A percentile compares a stretch with the other conserved stretches of the same genome.
These are phyloP conservation scores for Dalechampia spathulata DNA, from an alignment of 441 rosid species.

Conservation along the genomic window DNA sequence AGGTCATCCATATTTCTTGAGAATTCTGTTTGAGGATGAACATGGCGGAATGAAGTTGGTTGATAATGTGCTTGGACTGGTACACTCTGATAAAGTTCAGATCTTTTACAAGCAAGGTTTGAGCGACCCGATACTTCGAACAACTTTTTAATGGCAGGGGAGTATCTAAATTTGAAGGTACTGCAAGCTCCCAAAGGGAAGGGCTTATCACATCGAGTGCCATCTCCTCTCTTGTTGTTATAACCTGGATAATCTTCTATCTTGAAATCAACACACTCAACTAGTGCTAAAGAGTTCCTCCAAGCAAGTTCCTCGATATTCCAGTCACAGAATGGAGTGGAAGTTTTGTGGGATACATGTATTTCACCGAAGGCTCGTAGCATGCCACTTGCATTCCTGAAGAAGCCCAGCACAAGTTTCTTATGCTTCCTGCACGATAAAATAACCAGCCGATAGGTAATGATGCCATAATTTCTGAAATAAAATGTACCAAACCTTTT, in stretches of 20 bases:
- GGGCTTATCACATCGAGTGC: conserved; percentile 34
- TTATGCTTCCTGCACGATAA: conserved; percentile 32
- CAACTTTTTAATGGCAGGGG: conserved; percentile 9
- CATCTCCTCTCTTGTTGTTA: conserved; percentile 48
- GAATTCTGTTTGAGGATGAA: background rate
- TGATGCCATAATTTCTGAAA: background rate
- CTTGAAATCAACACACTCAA: conserved; percentile 20
- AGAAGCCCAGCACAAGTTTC: conserved; percentile 34
- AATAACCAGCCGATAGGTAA: background rate
- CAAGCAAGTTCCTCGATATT: conserved; percentile 44
- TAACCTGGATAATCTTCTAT: conserved; percentile 44
- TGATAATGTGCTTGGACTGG: conserved; percentile 1
- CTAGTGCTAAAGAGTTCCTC: conserved; percentile 23
- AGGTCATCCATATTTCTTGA: background rate
- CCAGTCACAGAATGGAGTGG: conserved; percentile 40
- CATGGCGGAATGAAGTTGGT: background rate
- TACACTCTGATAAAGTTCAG: background rate
- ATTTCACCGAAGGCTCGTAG: conserved; percentile 37
- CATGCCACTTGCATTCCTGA: conserved; percentile 38
- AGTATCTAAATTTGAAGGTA: conserved; percentile 41
- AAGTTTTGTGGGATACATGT: conserved; percentile 53
- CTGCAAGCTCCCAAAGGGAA: conserved; percentile 40
- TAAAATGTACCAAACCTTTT: background rate
- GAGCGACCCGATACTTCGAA: background rate
- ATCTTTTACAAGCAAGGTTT: background rate